Evolutionary conservation across 2,329 filamentous ascomycete species (phyloP), one percentile per base, ranked within the genome.

Genomic region (Fusarium agapanthi): DNA sequence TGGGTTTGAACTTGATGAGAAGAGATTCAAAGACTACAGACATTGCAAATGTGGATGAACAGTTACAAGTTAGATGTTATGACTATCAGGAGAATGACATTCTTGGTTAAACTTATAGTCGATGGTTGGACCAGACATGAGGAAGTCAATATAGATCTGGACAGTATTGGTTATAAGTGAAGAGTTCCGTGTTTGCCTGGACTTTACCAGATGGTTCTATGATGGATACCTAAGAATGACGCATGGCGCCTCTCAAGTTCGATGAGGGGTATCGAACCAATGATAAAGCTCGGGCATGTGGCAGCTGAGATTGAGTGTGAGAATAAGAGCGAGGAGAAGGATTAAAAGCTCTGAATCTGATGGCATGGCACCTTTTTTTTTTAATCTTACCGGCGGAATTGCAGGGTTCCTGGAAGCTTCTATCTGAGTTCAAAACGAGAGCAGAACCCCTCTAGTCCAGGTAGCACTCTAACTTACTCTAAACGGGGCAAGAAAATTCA

Each of bases 1-100:
- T 55, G 26, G 76, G 73, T 58, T 79, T 79, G 74, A 83, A 80
- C 60, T 75, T 78, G 71, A 83, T 67, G 62, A 76, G 74, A 64
- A 78, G 76, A 56, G 81, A 69, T 41, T 81, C 78, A 71, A 81
- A 74, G 51, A 73, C 64, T 60, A 73, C 58, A 11, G 79, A 66
- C 75, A 81, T 81, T 57, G 51, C 22, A 37, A 47, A 32, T 56
- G 24, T 59, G 35, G 62, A 67, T 59, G 38, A 43, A 43, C 37
- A n/a, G 24, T 43, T 35, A 28, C 22, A 20, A 18, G n/a, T 54
- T 41, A 20, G 13, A 28, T 20, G 15, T 34, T 22, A 26, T 41
- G 22, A 20, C 18, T 41, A 24, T 34, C 32, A 43, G 28, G 26
- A 37, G 14, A 40, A 32, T 24, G n/a, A 37, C 28, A 41, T 51